Conservation (phyloP, 2,329 filamentous ascomycete genomes). For the Fusarium sp. region DNA sequence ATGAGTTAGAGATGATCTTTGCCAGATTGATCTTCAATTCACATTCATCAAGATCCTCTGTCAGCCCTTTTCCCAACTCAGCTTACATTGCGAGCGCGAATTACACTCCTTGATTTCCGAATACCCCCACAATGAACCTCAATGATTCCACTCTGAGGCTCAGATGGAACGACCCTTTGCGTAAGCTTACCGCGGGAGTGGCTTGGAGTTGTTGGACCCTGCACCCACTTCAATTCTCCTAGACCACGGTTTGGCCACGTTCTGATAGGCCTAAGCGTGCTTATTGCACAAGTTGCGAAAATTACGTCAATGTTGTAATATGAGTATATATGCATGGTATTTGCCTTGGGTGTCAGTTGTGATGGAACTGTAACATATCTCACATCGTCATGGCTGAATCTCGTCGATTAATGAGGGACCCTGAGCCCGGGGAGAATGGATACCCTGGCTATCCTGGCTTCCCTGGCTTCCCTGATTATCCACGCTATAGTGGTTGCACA, state of each 20-base stretch:
- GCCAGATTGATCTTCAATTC: too few species aligned
- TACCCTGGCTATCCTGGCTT: slow-evolving; percentile 11
- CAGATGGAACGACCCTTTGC: neutral
- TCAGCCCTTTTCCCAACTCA: neutral
- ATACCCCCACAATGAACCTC: neutral
- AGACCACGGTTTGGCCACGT: neutral
- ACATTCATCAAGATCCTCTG: too few species aligned
- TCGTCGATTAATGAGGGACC: neutral
- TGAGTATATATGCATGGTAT: slow-evolving; percentile 9
- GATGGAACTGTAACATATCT: neutral
- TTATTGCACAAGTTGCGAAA: neutral
- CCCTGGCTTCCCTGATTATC: slow-evolving; percentile 11
- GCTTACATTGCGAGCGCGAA: neutral
- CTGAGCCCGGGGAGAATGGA: neutral
- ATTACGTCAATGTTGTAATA: neutral
- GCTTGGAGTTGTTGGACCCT: neutral
- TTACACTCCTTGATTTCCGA: neutral
- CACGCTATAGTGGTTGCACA: neutral
- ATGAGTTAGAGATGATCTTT: too few species aligned
- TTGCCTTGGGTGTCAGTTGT: neutral
- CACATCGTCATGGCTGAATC: slow-evolving; percentile 2
- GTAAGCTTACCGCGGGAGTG: slow-evolving; percentile 6
- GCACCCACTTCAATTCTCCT: neutral
- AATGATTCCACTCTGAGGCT: neutral
- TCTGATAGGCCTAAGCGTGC: neutral